phyloP scores from a whole-genome alignment of 1,284 basidiomycete genomes.

The Ustilago shanxiensis region DNA sequence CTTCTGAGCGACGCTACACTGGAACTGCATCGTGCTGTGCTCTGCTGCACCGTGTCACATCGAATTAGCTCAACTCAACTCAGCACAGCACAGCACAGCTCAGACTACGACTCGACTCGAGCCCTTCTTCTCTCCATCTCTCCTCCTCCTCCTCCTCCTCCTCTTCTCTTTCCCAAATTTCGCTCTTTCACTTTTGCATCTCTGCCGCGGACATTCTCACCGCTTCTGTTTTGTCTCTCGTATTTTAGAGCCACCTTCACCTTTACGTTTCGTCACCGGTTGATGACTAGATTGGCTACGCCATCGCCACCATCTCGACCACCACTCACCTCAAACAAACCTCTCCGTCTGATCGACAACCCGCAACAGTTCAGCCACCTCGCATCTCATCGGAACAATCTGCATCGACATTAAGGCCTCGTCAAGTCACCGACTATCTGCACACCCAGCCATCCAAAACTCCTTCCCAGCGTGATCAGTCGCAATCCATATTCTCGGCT shows the following conservation, averaged over 20 bases:
- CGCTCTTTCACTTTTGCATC: no score
- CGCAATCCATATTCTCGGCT: not conserved
- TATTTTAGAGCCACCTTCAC: not conserved
- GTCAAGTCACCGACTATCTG: not conserved
- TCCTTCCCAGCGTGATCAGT: not conserved
- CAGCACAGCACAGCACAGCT: not conserved
- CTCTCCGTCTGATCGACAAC: not conserved
- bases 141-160: not conserved
- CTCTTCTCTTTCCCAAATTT: not conserved
- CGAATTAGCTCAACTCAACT: not conserved
- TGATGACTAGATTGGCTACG: slow-evolving; percentile 2
- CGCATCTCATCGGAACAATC: not conserved
- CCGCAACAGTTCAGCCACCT: not conserved
- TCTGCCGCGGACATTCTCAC: not conserved
- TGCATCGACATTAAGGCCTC: not conserved
- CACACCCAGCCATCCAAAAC: not conserved
- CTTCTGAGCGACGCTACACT: not conserved
- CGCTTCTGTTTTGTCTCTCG: not conserved
- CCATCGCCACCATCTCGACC: not conserved
- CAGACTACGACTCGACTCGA: not conserved
- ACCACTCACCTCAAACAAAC: not conserved
- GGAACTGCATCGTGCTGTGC: not conserved
- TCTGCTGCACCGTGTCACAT: not conserved
- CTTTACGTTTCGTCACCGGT: not conserved
- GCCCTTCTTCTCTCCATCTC: not conserved